Percentiles rank a stretch among this genome's conserved stretches.
Conservation (phyloP, 352 stramenopile genomes). For the Phytophthora idaei region DNA sequence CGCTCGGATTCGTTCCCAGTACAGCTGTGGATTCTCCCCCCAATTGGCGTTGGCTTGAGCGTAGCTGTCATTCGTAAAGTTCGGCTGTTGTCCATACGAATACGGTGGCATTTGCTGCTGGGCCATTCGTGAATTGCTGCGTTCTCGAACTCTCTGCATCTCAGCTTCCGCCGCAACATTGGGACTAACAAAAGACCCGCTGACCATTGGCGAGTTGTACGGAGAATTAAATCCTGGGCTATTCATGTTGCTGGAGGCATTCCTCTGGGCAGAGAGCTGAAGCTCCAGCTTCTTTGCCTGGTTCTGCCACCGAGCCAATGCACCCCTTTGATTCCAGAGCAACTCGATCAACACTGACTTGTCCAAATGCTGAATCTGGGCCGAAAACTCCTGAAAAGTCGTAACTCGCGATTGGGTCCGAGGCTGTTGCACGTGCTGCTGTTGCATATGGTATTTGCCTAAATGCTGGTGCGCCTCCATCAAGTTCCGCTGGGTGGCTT, state of each 20-base stretch:
- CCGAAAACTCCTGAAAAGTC: slow-evolving; percentile 67
- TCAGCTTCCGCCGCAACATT: slow-evolving; percentile 53
- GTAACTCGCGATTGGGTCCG: slow-evolving; percentile 34
- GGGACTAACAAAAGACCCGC: slow-evolving; percentile 31
- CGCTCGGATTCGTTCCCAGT: slow-evolving; percentile 75
- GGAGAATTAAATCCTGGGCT: slow-evolving; percentile 29
- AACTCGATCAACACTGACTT: slow-evolving; percentile 71
- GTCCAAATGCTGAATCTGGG: slow-evolving; percentile 73
- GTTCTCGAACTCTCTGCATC: slow-evolving; percentile 50
- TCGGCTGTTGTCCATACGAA: slow-evolving; percentile 32
- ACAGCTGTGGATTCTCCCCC: slow-evolving; percentile 50
- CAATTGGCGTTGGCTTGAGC: slow-evolving; percentile 23
- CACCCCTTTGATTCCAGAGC: slow-evolving; percentile 72
- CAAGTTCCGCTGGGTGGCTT: slow-evolving; percentile 24
- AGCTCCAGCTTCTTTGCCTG: slow-evolving; percentile 57
- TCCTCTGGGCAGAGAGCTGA: slow-evolving; percentile 40
- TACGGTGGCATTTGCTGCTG: slow-evolving; percentile 33
- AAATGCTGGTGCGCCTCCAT: slow-evolving; percentile 29
- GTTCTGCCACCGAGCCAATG: slow-evolving; percentile 68
- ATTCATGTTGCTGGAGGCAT: slow-evolving; percentile 20
- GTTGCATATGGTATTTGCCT: slow-evolving; percentile 22
- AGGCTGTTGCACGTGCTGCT: slow-evolving; percentile 36
- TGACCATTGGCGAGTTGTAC: slow-evolving; percentile 47
- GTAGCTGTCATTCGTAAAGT: slow-evolving; percentile 6
- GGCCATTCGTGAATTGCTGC: slow-evolving; percentile 32